Evolutionary conservation across 2,329 filamentous ascomycete species (phyloP), one percentile per base, ranked within the genome.

Genomic region (Xylariales sp.): DNA sequence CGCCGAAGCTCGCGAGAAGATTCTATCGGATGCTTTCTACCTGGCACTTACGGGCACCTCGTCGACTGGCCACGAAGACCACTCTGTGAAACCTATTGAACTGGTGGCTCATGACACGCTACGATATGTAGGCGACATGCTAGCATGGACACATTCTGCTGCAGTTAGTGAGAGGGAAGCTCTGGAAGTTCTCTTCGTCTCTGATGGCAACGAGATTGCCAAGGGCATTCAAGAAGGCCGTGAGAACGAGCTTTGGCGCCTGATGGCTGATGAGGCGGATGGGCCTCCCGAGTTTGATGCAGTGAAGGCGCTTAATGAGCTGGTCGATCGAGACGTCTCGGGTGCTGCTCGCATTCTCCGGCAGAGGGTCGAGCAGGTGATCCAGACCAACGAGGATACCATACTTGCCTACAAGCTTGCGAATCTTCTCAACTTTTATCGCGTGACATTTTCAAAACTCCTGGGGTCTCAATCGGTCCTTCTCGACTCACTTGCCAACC

Each of bases 131-230:
- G 89, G 93, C 37, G 93, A 98, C 56, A 98, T 98, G 90, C 74
- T 98, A 12, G 93, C 93, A 5, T 98, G 93, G 93, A 81, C 85
- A 5, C 93, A 98, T 59, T 95, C 93, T 1, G 86, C 90, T 3
- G 84, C 91, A 0, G 93, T 98, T 1, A 94, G 91, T 21, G 93
- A 98, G 61, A 78, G 87, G 37, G 93, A 98, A 61, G 89, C 90
- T 0, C 71, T 98, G 5, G 91, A 97, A 59, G 81, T 88, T 2
- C 69, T 98, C 1, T 98, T 98, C 55, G 83, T 96, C 29, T 84
- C 85, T 0, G 90, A 96, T 45, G 90, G 87, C 3, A 86, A 93
- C 45, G 88, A 95, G 52, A 86, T 97, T 40, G 84, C 85, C 18
- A 86, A 81, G 46, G 88, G 85, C 1, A 82, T 96, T 18, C 80